Evolutionary conservation across 1,284 basidiomycete species (phyloP).

Genomic region (Leccinum fuscescens): DNA sequence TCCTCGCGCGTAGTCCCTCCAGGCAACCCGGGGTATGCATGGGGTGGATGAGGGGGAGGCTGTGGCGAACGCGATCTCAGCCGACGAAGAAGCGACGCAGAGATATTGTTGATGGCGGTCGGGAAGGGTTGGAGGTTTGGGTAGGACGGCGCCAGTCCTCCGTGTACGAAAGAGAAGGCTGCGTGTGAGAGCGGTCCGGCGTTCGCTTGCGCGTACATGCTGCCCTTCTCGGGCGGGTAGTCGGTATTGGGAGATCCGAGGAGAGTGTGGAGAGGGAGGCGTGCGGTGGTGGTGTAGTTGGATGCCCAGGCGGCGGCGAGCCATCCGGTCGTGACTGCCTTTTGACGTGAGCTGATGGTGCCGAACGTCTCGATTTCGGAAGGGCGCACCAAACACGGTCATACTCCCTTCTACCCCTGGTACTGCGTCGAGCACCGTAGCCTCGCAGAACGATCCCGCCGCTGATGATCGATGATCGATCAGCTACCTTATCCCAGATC

Average conservation of each 20-base stretch:
- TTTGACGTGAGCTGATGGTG: constrained; percentile 64
- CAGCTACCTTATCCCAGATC: no score
- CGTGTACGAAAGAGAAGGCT: constrained; percentile 85
- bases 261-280: constrained; percentile 73
- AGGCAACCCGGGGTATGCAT: constrained; percentile 77
- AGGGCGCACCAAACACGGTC: constrained; percentile 25
- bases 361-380: constrained; percentile 82
- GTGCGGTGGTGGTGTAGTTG: constrained; percentile 83
- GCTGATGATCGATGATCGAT: no score
- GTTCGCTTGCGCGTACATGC: constrained; percentile 37
- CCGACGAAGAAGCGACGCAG: constrained; percentile 64
- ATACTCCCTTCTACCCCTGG: no score
- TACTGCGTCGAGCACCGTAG: no score
- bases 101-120: constrained; percentile 73
- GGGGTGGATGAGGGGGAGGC: constrained; percentile 78
- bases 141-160: constrained; percentile 78
- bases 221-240: constrained; percentile 47
- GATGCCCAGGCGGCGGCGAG: constrained; percentile 82
- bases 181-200: constrained; percentile 62
- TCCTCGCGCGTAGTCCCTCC: constrained; percentile 64
- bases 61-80: constrained; percentile 56
- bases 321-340: constrained; percentile 69
- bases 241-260: constrained; percentile 72
- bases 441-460: no score
- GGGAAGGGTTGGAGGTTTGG: constrained; percentile 76